phyloP scores from a whole-genome alignment of 352 stramenopile species.

The Ophiocytium majus region DNA sequence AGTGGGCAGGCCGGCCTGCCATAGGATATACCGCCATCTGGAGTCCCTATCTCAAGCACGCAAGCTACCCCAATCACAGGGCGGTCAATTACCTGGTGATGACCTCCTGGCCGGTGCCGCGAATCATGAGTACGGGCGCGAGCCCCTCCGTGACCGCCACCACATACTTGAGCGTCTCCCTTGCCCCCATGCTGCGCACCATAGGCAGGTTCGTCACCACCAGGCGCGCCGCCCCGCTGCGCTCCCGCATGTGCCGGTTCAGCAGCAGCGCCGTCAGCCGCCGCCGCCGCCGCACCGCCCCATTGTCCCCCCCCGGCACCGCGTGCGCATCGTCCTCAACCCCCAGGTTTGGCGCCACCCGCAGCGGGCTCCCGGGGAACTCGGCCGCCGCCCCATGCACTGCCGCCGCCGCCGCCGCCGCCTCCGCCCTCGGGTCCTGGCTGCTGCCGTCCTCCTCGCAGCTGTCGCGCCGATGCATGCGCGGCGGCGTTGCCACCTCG shows the following conservation, averaged over 20 bases:
- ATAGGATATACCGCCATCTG: too few relatives aligned
- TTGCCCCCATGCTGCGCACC: constrained; percentile 32
- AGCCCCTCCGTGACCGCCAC: constrained; percentile 39
- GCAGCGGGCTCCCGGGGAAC: constrained; percentile 14
- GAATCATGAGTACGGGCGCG: constrained; percentile 53
- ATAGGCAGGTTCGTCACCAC: constrained; percentile 55
- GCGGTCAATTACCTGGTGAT: constrained; percentile 48
- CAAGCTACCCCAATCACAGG: too few relatives aligned
- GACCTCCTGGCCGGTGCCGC: constrained; percentile 52
- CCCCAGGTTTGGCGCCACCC: neutral
- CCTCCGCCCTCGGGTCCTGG: neutral
- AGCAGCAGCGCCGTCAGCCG: constrained; percentile 43
- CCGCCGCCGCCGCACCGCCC: constrained; percentile 34
- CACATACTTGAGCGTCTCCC: constrained; percentile 48
- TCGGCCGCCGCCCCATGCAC: constrained; percentile 5
- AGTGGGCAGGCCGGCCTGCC: too few relatives aligned
- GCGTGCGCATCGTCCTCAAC: neutral
- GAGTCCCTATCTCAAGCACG: too few relatives aligned
- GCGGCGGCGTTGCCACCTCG: neutral
- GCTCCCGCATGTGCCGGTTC: constrained; percentile 48
- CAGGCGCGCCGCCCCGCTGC: constrained; percentile 39
- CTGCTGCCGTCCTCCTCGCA: neutral
- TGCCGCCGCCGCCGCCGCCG: too few relatives aligned
- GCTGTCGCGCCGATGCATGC: neutral
- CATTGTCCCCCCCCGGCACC: constrained; percentile 7